phyloP scores from a whole-genome alignment of 208 protist genomes.

The Leishmania gerbilli region DNA sequence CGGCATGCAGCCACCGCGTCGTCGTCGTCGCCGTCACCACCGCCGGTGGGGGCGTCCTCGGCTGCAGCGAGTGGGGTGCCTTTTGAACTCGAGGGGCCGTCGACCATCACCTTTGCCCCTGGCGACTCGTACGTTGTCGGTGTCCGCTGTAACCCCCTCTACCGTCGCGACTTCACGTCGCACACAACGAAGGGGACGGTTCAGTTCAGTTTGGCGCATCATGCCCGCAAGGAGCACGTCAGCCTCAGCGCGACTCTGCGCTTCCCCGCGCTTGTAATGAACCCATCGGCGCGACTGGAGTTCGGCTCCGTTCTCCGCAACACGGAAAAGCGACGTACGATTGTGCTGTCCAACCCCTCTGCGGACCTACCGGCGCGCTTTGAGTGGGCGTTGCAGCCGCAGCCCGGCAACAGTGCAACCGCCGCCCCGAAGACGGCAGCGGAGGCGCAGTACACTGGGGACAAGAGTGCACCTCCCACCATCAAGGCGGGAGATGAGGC shows the following conservation, averaged over 20 bases:
- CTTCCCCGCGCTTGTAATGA: conserved; percentile 91
- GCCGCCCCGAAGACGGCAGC: neutral
- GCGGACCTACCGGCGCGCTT: conserved; percentile 71
- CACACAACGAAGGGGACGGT: conserved; percentile 77
- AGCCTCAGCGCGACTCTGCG: conserved; percentile 72
- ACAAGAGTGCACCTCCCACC: conserved; percentile 11
- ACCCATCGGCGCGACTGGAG: conserved; percentile 63
- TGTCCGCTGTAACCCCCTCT: conserved; percentile 88
- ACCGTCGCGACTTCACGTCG: conserved; percentile 78
- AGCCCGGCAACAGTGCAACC: neutral
- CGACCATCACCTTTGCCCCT: conserved; percentile 63
- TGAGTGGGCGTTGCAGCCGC: conserved; percentile 67
- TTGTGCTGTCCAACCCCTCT: conserved; percentile 88
- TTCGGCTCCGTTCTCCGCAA: conserved; percentile 95
- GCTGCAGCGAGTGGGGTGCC: conserved; percentile 13
- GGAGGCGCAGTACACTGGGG: conserved; percentile 35
- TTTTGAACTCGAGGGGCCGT: conserved; percentile 72
- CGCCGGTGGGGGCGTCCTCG: conserved; percentile 14
- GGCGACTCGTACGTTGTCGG: conserved; percentile 82
- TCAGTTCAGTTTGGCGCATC: conserved; percentile 86
- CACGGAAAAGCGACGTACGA: conserved; percentile 69
- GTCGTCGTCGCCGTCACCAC: conserved; percentile 19
- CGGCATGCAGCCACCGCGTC: conserved; percentile 18
- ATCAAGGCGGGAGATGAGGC: conserved; percentile 16
- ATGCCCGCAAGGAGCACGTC: conserved; percentile 88